These are phyloP conservation scores for Glaciozyma antarctica DNA, from an alignment of 768 basidiomycete genomes.

Conservation along the genomic window DNA sequence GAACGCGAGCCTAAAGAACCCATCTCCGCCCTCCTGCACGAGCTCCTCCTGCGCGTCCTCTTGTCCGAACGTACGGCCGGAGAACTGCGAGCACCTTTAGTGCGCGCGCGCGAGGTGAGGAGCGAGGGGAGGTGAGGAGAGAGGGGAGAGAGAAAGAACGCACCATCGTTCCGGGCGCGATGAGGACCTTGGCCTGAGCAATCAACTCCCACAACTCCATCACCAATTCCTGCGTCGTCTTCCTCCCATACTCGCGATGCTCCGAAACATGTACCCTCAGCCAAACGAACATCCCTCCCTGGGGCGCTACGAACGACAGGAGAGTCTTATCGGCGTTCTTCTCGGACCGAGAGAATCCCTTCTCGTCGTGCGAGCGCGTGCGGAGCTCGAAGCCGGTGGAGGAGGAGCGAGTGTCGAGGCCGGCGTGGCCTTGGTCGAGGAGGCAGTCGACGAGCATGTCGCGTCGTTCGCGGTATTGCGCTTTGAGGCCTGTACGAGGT, in stretches of 20 bases:
- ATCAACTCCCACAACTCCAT: conserved; percentile 54
- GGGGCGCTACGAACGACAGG: conserved; percentile 64
- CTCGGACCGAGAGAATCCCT: conserved; percentile 47
- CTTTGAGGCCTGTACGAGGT: conserved; percentile 44
- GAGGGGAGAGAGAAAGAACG: too few relatives aligned
- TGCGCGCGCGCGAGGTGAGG: too few relatives aligned
- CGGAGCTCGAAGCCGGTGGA: conserved; percentile 34
- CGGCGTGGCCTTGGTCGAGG: conserved; percentile 39
- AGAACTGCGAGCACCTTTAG: too few relatives aligned
- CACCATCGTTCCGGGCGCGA: conserved; percentile 51
- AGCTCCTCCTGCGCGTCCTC: too few relatives aligned
- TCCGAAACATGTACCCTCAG: conserved; percentile 55
- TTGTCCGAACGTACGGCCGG: too few relatives aligned
- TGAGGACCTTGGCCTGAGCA: conserved; percentile 54
- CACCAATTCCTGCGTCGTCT: conserved; percentile 43
- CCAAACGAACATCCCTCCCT: conserved; percentile 73
- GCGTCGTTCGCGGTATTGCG: conserved; percentile 53
- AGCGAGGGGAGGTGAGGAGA: too few relatives aligned
- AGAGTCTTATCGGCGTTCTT: conserved; percentile 39
- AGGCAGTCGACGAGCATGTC: conserved; percentile 59
- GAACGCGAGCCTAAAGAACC: background rate
- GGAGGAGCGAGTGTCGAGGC: conserved; percentile 51
- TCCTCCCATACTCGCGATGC: conserved; percentile 45
- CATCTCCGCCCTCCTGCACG: background rate
- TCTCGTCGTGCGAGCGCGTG: conserved; percentile 39